phyloP scores from a whole-genome alignment of 208 protist genomes.

The Leishmania martiniquensis region DNA sequence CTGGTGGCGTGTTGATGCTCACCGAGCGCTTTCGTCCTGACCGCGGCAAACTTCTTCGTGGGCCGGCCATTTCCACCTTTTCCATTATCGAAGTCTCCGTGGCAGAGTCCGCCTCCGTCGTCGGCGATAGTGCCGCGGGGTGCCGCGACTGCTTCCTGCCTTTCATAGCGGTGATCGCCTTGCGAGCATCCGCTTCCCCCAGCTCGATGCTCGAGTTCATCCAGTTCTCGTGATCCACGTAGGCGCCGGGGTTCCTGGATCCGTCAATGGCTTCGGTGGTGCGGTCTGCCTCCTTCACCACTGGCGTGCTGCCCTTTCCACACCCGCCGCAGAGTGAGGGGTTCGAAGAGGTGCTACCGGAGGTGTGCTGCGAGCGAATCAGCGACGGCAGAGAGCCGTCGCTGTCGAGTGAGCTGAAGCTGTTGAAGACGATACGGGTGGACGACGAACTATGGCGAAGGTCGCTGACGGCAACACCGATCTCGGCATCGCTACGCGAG shows the following conservation, averaged over 20 bases:
- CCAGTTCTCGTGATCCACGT: constrained; percentile 11
- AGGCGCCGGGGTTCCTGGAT: neutral
- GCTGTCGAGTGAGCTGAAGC: neutral
- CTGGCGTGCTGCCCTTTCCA: neutral
- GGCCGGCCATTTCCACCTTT: neutral
- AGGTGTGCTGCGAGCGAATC: neutral
- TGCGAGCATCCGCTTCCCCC: neutral
- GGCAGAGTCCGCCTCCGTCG: neutral
- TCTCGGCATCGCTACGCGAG: neutral
- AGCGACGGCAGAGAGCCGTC: neutral
- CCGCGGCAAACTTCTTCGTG: neutral
- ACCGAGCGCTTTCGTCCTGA: constrained; percentile 7
- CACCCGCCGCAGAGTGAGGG: neutral
- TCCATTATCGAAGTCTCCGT: neutral
- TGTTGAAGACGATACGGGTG: neutral
- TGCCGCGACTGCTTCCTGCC: neutral
- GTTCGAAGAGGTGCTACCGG: constrained; percentile 1
- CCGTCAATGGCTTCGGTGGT: neutral
- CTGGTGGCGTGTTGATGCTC: neutral
- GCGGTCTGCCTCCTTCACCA: no score
- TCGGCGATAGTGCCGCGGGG: neutral
- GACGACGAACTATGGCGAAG: neutral
- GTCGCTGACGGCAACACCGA: neutral
- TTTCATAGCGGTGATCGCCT: neutral
- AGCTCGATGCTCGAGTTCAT: constrained; percentile 4